These are phyloP conservation scores for Tolypocladium amazonense DNA, from an alignment of 2,329 filamentous ascomycete genomes.

Conservation along the genomic window DNA sequence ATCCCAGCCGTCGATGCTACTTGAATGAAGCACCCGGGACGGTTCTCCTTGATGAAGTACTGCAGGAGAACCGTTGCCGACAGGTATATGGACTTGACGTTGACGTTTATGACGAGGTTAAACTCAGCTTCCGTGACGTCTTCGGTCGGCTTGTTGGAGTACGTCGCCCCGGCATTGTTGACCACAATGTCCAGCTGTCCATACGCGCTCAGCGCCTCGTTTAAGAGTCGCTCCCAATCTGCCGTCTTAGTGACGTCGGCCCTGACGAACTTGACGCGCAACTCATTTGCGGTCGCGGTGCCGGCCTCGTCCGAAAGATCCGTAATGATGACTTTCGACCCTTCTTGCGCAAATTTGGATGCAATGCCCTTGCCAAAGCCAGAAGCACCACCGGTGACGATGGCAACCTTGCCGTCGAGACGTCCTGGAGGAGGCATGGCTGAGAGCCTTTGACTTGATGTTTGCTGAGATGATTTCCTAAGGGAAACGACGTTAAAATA, in stretches of 20 bases:
- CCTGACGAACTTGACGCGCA: conserved; percentile 30
- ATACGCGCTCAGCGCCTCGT: conserved; percentile 31
- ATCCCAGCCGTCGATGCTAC: conserved; percentile 52
- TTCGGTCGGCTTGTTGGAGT: conserved; percentile 50
- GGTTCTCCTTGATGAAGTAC: conserved; percentile 46
- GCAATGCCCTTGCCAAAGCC: conserved; percentile 56
- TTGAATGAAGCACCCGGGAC: conserved; percentile 52
- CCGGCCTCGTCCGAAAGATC: conserved; percentile 48
- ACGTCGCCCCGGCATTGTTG: conserved; percentile 51
- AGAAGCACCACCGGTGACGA: conserved; percentile 43
- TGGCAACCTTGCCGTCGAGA: conserved; percentile 29
- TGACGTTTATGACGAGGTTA: conserved; percentile 55
- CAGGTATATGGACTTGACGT: conserved; percentile 56
- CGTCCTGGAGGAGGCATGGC: conserved; percentile 17
- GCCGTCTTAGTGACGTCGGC: conserved; percentile 40
- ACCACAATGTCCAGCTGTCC: conserved; percentile 47
- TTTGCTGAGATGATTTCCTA: background rate
- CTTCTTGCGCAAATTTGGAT: conserved; percentile 47
- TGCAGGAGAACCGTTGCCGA: conserved; percentile 49
- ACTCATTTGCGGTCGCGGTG: conserved; percentile 30
- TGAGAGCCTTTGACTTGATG: background rate
- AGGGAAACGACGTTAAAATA: background rate
- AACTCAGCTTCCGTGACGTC: conserved; percentile 57
- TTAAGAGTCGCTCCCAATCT: conserved; percentile 42
- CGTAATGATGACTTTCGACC: conserved; percentile 49